phyloP scores from a whole-genome alignment of 1,284 basidiomycete genomes.

The Ceratobasidium sp. region DNA sequence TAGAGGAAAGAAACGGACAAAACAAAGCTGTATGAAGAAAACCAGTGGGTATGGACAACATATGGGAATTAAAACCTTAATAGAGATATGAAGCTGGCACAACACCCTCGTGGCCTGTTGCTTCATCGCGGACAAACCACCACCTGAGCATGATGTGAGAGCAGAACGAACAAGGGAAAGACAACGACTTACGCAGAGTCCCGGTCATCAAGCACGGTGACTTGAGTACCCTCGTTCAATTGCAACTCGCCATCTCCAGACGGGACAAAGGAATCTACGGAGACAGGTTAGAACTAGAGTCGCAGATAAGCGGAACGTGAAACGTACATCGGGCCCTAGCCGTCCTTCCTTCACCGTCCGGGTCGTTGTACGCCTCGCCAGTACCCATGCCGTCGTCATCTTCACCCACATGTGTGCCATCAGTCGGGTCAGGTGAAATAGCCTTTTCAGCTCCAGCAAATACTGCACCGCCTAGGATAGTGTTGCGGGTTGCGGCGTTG shows the following conservation, averaged over 20 bases:
- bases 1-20: constrained; percentile 29
- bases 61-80: constrained; percentile 28
- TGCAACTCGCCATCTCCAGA: constrained; percentile 76
- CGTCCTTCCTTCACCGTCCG: constrained; percentile 70
- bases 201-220: constrained; percentile 78
- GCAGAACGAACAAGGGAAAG: constrained; percentile 37
- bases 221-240: constrained; percentile 71
- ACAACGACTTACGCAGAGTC: constrained; percentile 72
- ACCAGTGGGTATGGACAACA: constrained; percentile 11
- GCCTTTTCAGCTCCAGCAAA: constrained; percentile 24
- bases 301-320: not conserved
- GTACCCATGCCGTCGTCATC: constrained; percentile 58
- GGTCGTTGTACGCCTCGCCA: constrained; percentile 59
- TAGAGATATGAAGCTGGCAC: constrained; percentile 79
- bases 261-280: constrained; percentile 72
- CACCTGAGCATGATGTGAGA: constrained; percentile 61
- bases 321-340: constrained; percentile 67
- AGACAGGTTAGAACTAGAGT: not conserved
- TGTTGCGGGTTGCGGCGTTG: constrained; percentile 82
- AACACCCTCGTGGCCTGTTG: constrained; percentile 81
- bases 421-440: constrained; percentile 29
- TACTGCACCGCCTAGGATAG: constrained; percentile 64
- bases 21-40: constrained; percentile 7
- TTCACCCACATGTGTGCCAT: constrained; percentile 39
- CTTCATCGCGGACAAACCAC: constrained; percentile 88